Evolutionary conservation across 2,329 filamentous ascomycete genomes (phyloP).

Genomic region (Rhexocercosporidium sp.): DNA sequence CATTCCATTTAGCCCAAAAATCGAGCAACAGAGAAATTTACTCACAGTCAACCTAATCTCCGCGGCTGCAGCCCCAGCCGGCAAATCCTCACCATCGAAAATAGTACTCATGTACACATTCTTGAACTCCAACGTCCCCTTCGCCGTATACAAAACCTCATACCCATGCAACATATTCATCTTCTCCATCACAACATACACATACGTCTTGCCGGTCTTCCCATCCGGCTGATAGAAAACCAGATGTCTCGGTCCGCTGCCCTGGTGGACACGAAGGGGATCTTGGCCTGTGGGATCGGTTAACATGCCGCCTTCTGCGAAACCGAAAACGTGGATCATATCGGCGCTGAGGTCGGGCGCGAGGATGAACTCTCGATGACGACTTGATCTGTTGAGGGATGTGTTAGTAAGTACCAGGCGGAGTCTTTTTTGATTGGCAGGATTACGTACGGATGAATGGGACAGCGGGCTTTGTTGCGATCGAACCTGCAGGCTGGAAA

Average conservation of each 20-base stretch:
- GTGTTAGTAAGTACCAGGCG: background rate
- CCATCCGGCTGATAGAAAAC: slow-evolving; percentile 44
- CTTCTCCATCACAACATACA: slow-evolving; percentile 33
- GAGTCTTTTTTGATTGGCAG: background rate
- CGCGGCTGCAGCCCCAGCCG: slow-evolving; percentile 3
- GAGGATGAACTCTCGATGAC: slow-evolving; percentile 53
- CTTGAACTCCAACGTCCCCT: background rate
- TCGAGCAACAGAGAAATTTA: background rate
- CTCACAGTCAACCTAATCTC: slow-evolving; percentile 17
- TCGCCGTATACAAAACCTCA: slow-evolving; percentile 3
- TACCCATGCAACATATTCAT: slow-evolving; percentile 12
- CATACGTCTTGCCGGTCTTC: slow-evolving; percentile 36
- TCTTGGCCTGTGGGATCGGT: background rate
- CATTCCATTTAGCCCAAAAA: no score
- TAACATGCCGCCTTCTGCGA: background rate
- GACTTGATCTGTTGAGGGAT: slow-evolving; percentile 44
- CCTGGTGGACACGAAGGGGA: slow-evolving; percentile 39
- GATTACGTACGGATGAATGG: slow-evolving; percentile 46
- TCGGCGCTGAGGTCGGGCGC: slow-evolving; percentile 56
- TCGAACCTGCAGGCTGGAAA: background rate
- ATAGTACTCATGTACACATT: background rate
- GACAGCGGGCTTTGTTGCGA: slow-evolving; percentile 10
- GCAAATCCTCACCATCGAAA: background rate
- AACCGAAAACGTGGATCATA: slow-evolving; percentile 49
- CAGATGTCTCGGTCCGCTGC: slow-evolving; percentile 56